phyloP scores from a whole-genome alignment of 257 asterid genomes.

The Jasminum sambac region DNA sequence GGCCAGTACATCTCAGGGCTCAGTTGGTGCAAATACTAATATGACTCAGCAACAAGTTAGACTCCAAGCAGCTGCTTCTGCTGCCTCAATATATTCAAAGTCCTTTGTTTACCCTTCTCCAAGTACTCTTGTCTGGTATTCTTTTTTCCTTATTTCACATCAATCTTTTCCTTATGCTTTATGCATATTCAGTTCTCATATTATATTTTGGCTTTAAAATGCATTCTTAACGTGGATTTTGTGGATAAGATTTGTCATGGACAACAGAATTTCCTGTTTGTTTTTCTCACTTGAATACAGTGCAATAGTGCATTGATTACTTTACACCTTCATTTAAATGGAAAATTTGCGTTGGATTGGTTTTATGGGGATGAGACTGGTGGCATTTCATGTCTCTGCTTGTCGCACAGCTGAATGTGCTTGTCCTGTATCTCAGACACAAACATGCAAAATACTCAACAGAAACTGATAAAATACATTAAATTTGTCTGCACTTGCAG shows the following conservation, averaged over 20 bases:
- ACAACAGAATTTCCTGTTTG: slow-evolving; percentile 5
- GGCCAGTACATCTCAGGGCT: slow-evolving; percentile 55
- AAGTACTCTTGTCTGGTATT: slow-evolving; percentile 53
- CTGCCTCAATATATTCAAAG: slow-evolving; percentile 74
- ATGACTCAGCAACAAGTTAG: slow-evolving; percentile 69
- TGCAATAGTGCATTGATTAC: slow-evolving; percentile 14
- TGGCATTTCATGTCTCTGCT: background rate
- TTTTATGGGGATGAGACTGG: background rate
- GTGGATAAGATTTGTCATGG: background rate
- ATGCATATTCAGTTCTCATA: slow-evolving; percentile 1
- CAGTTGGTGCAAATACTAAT: slow-evolving; percentile 46
- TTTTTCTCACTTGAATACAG: slow-evolving; percentile 2
- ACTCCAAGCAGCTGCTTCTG: slow-evolving; percentile 86
- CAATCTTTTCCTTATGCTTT: slow-evolving; percentile 5
- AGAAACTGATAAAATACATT: background rate
- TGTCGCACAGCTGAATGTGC: slow-evolving; percentile 22
- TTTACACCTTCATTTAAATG: slow-evolving; percentile 9
- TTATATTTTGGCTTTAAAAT: background rate
- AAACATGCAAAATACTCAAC: background rate
- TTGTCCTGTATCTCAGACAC: slow-evolving; percentile 21
- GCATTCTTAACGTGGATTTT: background rate
- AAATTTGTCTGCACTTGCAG: slow-evolving; percentile 33
- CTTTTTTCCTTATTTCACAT: slow-evolving; percentile 22
- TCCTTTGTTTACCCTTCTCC: slow-evolving; percentile 93
- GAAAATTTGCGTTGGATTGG: background rate